Base-by-base conservation (phyloP, 768 basidiomycete species). In the Mycena kentingensis region DNA sequence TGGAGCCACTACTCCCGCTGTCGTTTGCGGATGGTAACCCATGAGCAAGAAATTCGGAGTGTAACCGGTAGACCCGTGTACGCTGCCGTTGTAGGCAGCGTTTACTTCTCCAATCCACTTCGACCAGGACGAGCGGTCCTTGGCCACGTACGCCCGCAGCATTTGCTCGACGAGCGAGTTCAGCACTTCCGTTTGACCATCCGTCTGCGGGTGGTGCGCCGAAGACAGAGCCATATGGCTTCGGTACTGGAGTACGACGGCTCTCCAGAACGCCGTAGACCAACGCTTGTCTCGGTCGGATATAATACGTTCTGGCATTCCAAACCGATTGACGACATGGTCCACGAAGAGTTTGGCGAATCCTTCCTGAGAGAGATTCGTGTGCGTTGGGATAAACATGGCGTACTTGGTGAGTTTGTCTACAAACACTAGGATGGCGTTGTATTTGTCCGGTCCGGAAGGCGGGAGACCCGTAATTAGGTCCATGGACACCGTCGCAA, bases 311-410 rank as follows among this genome's bases (percentile, higher is more conserved):
- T 18, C n/a, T n/a, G n/a, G n/a, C n/a, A n/a, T n/a, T n/a, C n/a
- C n/a, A n/a, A n/a, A n/a, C n/a, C n/a, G n/a, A n/a, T 41, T 42
- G 22, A 35, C 39, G 0, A 54, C 52, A 5, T 37, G 27, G 3
- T 54, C 29, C 15, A 54, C 19, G 28, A 49, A 49, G 13, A 54
- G 2, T n/a, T 21, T 5, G 10, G 46, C 38, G 15, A 49, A 48
- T 2, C 46, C 52, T 47, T 45, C 35, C n/a, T 57, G 38, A 2
- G 26, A 26, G 7, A 56, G 39, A 4, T 29, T 27, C 11, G 31
- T 31, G 16, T 38, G 34, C 6, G 59, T 46, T 3, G 70, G 67
- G 25, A 73, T 62, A 53, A 76, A 72, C 36, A 69, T n/a, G n/a
- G n/a, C n/a, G n/a, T n/a, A n/a, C n/a, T n/a, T 60, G 1, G 67